Evolutionary conservation across 75 land plant species (phyloP).

Genomic region (Cunninghamia lanceolata): DNA sequence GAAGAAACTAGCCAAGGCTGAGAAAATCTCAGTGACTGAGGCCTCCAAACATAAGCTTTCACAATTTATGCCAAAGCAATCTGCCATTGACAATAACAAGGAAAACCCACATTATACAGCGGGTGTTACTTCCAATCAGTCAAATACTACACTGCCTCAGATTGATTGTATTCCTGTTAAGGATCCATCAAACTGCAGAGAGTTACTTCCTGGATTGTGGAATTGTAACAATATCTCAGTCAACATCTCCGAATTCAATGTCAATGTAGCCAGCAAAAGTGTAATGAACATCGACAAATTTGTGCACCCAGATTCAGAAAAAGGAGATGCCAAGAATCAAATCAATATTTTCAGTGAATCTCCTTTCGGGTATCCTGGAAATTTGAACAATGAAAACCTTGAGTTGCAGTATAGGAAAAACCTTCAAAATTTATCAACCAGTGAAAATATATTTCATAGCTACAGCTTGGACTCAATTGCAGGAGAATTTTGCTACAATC

Average conservation of each 20-base stretch:
- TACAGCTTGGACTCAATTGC: conserved; percentile 7
- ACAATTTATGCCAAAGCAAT: background rate
- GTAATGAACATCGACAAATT: background rate
- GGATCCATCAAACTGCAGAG: background rate
- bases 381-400: background rate
- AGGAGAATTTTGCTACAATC: background rate
- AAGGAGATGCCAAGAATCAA: background rate
- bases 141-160: background rate
- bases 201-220: background rate
- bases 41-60: background rate
- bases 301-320: background rate
- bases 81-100: conserved; percentile 4
- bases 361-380: background rate
- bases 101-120: background rate
- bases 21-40: background rate
- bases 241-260: background rate
- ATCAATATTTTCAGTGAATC: conserved; percentile 1
- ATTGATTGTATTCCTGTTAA: background rate
- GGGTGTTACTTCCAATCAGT: background rate
- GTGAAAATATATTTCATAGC: background rate
- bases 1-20: conserved; percentile 40
- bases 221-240: background rate
- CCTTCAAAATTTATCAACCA: background rate
- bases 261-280: background rate
- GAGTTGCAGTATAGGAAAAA: background rate